Base-by-base conservation (phyloP, 345 rosid genomes). In the Mangifera indica region DNA sequence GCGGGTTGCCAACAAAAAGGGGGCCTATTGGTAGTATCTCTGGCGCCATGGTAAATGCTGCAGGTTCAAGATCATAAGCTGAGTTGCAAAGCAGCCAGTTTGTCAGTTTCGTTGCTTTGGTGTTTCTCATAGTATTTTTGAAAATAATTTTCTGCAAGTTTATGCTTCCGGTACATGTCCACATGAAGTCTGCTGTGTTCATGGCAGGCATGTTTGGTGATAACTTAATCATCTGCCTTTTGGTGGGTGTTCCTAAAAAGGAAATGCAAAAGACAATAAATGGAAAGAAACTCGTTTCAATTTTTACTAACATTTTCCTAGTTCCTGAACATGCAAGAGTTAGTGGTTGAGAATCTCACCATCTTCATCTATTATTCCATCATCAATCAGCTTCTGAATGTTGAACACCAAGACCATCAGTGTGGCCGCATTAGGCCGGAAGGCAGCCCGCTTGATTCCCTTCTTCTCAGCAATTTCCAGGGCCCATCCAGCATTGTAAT, bases 381-480 rank as follows among this genome's bases (percentile, higher is more conserved):
- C 84, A 29, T 79, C 76, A 55, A 85, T 63, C 44, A 84, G 58
- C 74, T 82, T 81, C 10, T 67, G 80, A 51, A 81, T 69, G 20
- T 75, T 67, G 26, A 84, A 73, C 14, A n/a, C n/a, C 51, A 72
- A 29, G 51, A 65, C 75, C 77, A 86, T 66, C 25, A 63, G 68
- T n/a, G 81, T 74, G 54, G 82, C 78, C 0, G 92, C 69, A 2
- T 80, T 75, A 0, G 89, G 78, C 61, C 87, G 84, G 18, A 84
- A 75, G 25, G 80, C 80, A 0, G 79, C 84, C 4, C 80, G 49
- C 26, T 54, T 76, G 67, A 88, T 83, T 26, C 81, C 84, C 71
- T 74, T 68, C 81, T 86, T 81, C 54, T 66, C 76, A 0, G 86
- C 86, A 26, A 83, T 67, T 6, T 79, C 83, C 1, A 83, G 9